Evolutionary conservation across 176 grass and related monocot species (phyloP).

Genomic region (Areca catechu): DNA sequence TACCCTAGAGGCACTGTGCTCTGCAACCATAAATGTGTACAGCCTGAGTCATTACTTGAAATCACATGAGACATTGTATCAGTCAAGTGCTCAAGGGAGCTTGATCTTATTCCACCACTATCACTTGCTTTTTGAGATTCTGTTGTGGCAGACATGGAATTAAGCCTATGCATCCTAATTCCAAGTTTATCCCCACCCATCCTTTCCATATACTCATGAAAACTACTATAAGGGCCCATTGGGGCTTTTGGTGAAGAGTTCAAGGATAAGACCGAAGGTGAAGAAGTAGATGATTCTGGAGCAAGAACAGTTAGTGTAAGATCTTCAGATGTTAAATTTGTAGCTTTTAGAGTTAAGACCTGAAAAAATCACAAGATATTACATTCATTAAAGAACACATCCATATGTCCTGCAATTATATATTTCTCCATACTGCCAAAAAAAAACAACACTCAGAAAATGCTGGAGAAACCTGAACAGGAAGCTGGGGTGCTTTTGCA

Average conservation of each 20-base stretch:
- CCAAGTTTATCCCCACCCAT: slow-evolving; percentile 29
- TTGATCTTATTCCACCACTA: slow-evolving; percentile 32
- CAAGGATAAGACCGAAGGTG: slow-evolving; percentile 63
- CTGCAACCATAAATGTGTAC: slow-evolving; percentile 95
- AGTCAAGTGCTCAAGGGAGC: background rate
- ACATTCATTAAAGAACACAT: background rate
- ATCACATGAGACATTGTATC: background rate
- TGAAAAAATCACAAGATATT: slow-evolving; percentile 30
- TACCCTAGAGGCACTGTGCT: slow-evolving; percentile 95
- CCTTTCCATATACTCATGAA: slow-evolving; percentile 35
- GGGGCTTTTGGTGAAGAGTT: slow-evolving; percentile 67
- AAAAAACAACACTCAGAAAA: background rate
- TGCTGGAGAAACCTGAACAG: slow-evolving; percentile 50
- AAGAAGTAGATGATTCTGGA: slow-evolving; percentile 73
- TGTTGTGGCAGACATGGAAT: slow-evolving; percentile 27
- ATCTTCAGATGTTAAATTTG: slow-evolving; percentile 85
- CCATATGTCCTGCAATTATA: no score
- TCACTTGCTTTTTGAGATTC: slow-evolving; percentile 46
- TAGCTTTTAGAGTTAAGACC: slow-evolving; percentile 98
- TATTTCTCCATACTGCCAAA: no score
- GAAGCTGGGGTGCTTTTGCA: slow-evolving; percentile 63
- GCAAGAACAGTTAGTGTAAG: slow-evolving; percentile 93
- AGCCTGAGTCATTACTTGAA: slow-evolving; percentile 39
- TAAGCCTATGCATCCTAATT: slow-evolving; percentile 27
- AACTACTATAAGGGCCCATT: slow-evolving; percentile 31